Conservation (phyloP, 73 alveolate genomes). For the Halteria grandinella region DNA sequence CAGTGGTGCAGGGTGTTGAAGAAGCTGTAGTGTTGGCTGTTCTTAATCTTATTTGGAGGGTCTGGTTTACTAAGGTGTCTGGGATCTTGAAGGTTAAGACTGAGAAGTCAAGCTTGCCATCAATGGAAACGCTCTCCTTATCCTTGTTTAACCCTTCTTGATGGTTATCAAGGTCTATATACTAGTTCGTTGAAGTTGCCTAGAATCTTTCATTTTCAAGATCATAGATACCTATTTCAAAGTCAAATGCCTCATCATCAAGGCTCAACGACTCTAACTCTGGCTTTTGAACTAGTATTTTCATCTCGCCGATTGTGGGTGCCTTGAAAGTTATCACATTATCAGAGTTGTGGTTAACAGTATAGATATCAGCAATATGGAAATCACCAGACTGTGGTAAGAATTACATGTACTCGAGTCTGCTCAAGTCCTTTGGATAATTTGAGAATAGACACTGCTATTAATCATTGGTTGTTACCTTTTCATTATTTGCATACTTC, state of each 20-base stretch:
- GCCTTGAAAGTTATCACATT: slow-evolving; percentile 25
- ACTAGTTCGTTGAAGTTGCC: background rate
- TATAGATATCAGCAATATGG: slow-evolving; percentile 40
- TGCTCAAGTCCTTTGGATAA: slow-evolving; percentile 9
- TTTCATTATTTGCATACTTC: background rate
- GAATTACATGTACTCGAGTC: slow-evolving; percentile 2
- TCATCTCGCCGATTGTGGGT: background rate
- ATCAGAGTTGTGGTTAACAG: slow-evolving; percentile 21
- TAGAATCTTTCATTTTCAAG: background rate
- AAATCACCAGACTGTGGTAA: slow-evolving; percentile 6
- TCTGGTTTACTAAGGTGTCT: background rate
- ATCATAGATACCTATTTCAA: slow-evolving; percentile 35
- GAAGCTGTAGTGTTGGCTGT: slow-evolving; percentile 27
- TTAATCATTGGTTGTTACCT: background rate
- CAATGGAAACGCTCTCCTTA: background rate
- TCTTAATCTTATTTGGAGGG: slow-evolving; percentile 21
- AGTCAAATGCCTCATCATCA: slow-evolving; percentile 1
- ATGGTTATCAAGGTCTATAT: background rate
- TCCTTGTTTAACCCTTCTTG: too few species aligned
- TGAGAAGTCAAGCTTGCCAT: slow-evolving; percentile 20
- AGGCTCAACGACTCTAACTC: background rate
- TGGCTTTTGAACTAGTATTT: slow-evolving; percentile 24
- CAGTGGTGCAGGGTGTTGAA: too few species aligned
- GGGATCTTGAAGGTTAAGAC: background rate
- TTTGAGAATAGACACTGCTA: background rate